Evolutionary conservation across 352 stramenopile genomes (phyloP).

Genomic region (Phytophthora syringae): DNA sequence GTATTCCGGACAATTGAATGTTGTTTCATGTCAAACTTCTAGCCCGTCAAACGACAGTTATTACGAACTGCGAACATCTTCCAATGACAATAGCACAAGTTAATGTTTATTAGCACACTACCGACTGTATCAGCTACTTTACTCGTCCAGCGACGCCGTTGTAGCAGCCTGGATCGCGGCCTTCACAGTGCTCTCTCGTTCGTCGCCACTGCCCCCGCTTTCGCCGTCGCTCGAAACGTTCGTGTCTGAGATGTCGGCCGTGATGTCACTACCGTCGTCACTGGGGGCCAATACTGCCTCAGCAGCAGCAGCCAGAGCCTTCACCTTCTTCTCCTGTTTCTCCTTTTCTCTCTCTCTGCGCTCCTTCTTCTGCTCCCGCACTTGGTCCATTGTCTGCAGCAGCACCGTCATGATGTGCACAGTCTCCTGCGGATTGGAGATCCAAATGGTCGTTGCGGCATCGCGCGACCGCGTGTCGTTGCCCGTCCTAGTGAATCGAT

Average conservation of each 20-base stretch:
- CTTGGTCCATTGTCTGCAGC: constrained; percentile 69
- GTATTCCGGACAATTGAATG: no score
- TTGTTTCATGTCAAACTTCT: no score
- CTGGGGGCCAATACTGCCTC: constrained; percentile 2
- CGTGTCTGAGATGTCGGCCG: constrained; percentile 14
- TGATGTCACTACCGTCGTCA: constrained; percentile 35
- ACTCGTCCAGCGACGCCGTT: constrained; percentile 29
- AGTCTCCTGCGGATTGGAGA: constrained; percentile 95
- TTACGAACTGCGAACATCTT: no score
- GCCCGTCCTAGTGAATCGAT: constrained; percentile 91
- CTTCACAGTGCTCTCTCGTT: constrained; percentile 61
- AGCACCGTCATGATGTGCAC: constrained; percentile 95
- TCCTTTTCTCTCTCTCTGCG: constrained; percentile 29
- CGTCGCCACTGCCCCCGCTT: constrained; percentile 36
- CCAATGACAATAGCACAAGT: no score
- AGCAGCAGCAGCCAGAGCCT: constrained; percentile 19
- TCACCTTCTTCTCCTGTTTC: constrained; percentile 27
- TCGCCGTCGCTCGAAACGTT: constrained; percentile 38
- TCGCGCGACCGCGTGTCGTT: constrained; percentile 95
- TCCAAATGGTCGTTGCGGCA: constrained; percentile 94
- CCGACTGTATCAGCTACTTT: constrained; percentile 17
- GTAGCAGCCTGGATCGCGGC: constrained; percentile 74
- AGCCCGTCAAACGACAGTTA: no score
- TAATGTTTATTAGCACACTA: constrained; percentile 34
- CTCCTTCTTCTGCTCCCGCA: constrained; percentile 42